Conservation (phyloP, 2,329 filamentous ascomycete genomes). For the Trichoderma guizhouense region DNA sequence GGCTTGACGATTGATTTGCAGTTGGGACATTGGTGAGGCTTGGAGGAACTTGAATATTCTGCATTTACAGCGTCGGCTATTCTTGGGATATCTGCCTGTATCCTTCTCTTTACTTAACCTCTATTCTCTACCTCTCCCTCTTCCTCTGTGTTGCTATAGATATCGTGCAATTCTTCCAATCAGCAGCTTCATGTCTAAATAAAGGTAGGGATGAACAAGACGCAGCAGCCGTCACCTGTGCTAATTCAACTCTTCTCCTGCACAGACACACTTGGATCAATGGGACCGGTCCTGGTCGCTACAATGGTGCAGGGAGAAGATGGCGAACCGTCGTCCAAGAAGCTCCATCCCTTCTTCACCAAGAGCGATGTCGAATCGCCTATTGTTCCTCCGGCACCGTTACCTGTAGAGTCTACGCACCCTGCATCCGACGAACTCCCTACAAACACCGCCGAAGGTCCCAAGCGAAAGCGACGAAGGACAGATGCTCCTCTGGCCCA, state of each 20-base stretch:
- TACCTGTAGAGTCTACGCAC: not conserved
- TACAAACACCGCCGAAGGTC: slow-evolving; percentile 28
- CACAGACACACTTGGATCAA: slow-evolving; percentile 28
- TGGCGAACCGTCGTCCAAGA: slow-evolving; percentile 38
- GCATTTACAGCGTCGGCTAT: not conserved
- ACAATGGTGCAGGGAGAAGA: slow-evolving; percentile 44
- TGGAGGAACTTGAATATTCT: not conserved
- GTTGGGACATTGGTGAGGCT: not conserved
- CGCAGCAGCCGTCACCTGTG: not conserved
- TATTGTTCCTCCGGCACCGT: slow-evolving; percentile 13
- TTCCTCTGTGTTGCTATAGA: not conserved
- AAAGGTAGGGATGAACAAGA: not conserved
- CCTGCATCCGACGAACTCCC: not conserved
- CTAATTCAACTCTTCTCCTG: not conserved
- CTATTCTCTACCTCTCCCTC: not conserved
- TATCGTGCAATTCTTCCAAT: not conserved
- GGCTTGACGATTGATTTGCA: not conserved
- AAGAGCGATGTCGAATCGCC: slow-evolving; percentile 23
- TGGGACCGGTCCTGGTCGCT: slow-evolving; percentile 42
- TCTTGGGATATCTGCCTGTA: not conserved
- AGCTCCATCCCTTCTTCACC: slow-evolving; percentile 56
- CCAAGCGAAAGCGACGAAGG: slow-evolving; percentile 43
- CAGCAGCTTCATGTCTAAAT: not conserved
- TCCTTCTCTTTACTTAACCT: not conserved
- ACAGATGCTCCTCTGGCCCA: slow-evolving; percentile 29